phyloP scores from a whole-genome alignment of 2,329 filamentous ascomycete species.

The Chaetomiaceae sp. region DNA sequence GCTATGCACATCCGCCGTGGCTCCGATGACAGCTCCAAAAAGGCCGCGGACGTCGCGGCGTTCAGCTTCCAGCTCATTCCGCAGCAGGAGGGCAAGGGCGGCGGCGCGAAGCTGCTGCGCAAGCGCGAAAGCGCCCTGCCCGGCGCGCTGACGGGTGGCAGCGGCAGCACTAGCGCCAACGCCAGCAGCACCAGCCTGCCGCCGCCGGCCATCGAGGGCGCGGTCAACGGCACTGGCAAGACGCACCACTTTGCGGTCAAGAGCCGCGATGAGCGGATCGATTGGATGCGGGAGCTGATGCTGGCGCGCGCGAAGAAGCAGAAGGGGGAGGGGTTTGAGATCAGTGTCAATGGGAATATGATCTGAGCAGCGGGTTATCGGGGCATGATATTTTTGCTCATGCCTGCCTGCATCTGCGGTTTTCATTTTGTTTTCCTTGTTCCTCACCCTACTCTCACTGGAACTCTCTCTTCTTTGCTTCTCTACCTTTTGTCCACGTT shows the following conservation, averaged over 20 bases:
- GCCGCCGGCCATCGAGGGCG: slow-evolving; percentile 28
- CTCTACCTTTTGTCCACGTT: slow-evolving; percentile 17
- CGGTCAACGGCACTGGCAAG: slow-evolving; percentile 62
- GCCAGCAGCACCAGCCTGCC: not conserved
- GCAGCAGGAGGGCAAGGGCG: slow-evolving; percentile 51
- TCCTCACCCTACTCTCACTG: slow-evolving; percentile 1
- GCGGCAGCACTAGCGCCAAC: slow-evolving; percentile 12
- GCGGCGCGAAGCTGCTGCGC: slow-evolving; percentile 44
- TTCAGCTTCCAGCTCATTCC: slow-evolving; percentile 85
- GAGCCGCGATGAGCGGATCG: slow-evolving; percentile 81
- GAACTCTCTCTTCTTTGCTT: slow-evolving; percentile 1
- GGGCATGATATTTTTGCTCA: not conserved
- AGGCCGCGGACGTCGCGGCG: slow-evolving; percentile 50
- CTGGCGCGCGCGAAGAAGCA: slow-evolving; percentile 80
- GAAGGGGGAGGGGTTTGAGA: slow-evolving; percentile 76
- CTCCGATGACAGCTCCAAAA: slow-evolving; percentile 46
- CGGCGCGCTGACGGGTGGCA: slow-evolving; percentile 19
- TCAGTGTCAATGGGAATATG: slow-evolving; percentile 75
- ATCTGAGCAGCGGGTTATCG: slow-evolving; percentile 38
- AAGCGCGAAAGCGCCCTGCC: slow-evolving; percentile 47
- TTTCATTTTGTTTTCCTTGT: not conserved
- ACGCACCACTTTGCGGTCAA: slow-evolving; percentile 92
- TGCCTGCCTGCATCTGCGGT: not conserved
- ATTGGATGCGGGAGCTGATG: slow-evolving; percentile 96
- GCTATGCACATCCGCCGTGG: slow-evolving; percentile 60